Evolutionary conservation across 805 yeast species (phyloP).

Genomic region (Hanseniaspora hatyaiensis): DNA sequence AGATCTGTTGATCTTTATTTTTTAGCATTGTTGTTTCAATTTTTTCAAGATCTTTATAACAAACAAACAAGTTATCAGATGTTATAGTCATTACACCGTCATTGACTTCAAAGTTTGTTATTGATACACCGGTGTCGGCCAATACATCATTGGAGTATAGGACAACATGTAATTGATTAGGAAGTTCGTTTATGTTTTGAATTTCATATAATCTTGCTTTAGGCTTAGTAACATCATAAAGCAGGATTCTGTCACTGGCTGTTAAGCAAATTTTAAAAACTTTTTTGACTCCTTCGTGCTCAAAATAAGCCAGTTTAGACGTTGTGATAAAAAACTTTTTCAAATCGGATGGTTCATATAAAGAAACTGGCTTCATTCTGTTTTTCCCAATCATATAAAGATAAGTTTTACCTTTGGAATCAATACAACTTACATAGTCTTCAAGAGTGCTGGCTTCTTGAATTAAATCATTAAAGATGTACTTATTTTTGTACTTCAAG

Average conservation of each 20-base stretch:
- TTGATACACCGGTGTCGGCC: constrained; percentile 40
- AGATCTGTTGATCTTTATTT: constrained; percentile 22
- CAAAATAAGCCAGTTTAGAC: constrained; percentile 50
- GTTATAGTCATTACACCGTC: constrained; percentile 63
- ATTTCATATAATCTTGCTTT: constrained; percentile 35
- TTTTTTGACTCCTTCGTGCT: constrained; percentile 34
- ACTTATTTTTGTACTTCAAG: constrained; percentile 42
- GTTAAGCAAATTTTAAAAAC: constrained; percentile 34
- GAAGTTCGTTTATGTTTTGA: constrained; percentile 30
- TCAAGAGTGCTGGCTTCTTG: constrained; percentile 48
- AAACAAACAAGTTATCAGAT: constrained; percentile 65
- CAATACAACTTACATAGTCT: constrained; percentile 50
- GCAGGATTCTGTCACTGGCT: constrained; percentile 67
- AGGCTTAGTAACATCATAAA: constrained; percentile 53
- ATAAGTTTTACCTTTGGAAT: constrained; percentile 59
- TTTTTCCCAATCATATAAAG: constrained; percentile 38
- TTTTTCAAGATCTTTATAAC: constrained; percentile 42
- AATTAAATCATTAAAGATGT: constrained; percentile 37
- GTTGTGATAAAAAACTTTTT: constrained; percentile 48
- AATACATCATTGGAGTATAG: constrained; percentile 30
- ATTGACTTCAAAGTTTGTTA: constrained; percentile 52
- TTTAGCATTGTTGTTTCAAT: constrained; percentile 21
- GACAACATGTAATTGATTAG: constrained; percentile 32
- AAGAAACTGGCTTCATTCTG: constrained; percentile 26
- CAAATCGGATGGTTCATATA: constrained; percentile 30